A percentile compares a stretch with the other conserved stretches of the same genome.
Conservation (phyloP, 768 basidiomycete genomes). For the Russula dissimulans region DNA sequence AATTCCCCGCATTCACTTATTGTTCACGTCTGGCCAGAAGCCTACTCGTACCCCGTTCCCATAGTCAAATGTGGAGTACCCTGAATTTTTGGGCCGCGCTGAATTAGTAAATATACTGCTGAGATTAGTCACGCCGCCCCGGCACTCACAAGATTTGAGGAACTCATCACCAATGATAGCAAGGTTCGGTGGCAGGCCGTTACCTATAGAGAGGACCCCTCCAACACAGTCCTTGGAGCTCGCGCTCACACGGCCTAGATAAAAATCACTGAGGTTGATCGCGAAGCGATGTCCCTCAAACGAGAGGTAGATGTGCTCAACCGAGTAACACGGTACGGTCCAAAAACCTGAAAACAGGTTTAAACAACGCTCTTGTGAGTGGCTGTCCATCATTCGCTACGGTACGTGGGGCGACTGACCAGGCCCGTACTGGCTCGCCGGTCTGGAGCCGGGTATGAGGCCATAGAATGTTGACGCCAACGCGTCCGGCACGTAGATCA, state of each 20-base stretch:
- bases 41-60: conserved; percentile 45
- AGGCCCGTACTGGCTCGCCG: conserved; percentile 34
- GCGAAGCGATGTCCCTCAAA: conserved; percentile 36
- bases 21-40: conserved; percentile 47
- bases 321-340: conserved; percentile 42
- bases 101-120: neutral
- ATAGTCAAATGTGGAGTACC: conserved; percentile 57
- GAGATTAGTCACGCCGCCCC: neutral
- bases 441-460: conserved; percentile 40
- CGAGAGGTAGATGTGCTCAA: conserved; percentile 32
- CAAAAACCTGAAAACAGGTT: conserved; percentile 37
- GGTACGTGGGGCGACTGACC: conserved; percentile 25
- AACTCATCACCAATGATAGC: conserved; percentile 59
- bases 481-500: conserved; percentile 46
- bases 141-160: conserved; percentile 52
- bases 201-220: conserved; percentile 40
- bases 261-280: conserved; percentile 44
- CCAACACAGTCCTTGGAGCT: conserved; percentile 45
- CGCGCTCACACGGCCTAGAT: conserved; percentile 35
- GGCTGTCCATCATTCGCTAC: neutral
- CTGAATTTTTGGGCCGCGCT: conserved; percentile 26
- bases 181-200: conserved; percentile 41
- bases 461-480: conserved; percentile 40
- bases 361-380: neutral
- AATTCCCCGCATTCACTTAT: conserved; percentile 18